phyloP scores from a whole-genome alignment of 257 asterid species.

The Penstemon eatonii region DNA sequence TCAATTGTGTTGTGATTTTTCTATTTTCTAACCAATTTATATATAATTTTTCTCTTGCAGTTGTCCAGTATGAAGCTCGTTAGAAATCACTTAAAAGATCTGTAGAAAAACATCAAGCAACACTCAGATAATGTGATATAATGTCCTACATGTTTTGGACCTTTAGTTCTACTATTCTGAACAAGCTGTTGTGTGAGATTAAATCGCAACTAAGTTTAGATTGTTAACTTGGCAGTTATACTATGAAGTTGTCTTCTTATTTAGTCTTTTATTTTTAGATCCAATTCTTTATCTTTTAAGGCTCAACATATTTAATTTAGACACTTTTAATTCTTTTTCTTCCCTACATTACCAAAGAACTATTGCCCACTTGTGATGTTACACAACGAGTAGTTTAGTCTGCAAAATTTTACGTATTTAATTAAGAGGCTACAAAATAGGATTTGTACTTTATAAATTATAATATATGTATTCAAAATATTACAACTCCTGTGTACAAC shows the following conservation, averaged over 20 bases:
- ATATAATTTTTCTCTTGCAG: conserved; percentile 35
- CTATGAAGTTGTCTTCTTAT: not conserved
- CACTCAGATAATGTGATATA: not conserved
- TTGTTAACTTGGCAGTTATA: not conserved
- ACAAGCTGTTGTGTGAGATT: not conserved
- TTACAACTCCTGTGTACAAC: too few species aligned
- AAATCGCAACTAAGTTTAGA: not conserved
- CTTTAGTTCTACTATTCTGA: not conserved
- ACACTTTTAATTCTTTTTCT: too few species aligned
- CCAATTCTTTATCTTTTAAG: too few species aligned
- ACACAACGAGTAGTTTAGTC: too few species aligned
- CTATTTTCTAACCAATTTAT: not conserved
- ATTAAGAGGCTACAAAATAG: too few species aligned
- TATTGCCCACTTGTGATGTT: too few species aligned
- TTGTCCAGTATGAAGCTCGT: conserved; percentile 70
- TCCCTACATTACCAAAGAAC: too few species aligned
- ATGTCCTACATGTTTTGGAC: not conserved
- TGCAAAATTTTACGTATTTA: too few species aligned
- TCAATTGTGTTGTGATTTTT: not conserved
- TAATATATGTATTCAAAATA: too few species aligned
- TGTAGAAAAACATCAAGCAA: not conserved
- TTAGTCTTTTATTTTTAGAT: too few species aligned
- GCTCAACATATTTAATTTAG: too few species aligned
- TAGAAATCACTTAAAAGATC: conserved; percentile 20
- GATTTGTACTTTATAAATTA: too few species aligned